Evolutionary conservation across 1,284 basidiomycete genomes (phyloP).

Genomic region (Kalmanozyma brasiliensis): DNA sequence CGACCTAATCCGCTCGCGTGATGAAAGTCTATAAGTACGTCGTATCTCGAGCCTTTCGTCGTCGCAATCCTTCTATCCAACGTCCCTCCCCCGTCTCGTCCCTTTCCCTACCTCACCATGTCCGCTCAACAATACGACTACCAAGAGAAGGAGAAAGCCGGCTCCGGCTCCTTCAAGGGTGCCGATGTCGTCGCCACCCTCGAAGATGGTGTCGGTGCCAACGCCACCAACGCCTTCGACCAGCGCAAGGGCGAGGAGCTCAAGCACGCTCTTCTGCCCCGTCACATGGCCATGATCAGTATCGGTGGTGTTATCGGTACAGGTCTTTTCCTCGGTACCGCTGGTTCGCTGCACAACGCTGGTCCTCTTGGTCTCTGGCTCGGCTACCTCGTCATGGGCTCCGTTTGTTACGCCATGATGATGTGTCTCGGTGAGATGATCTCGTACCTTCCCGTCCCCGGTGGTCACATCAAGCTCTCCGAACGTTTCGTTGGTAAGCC

Average conservation of each 20-base stretch:
- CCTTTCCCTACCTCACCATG: conserved; percentile 16
- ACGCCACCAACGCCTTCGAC: conserved; percentile 36
- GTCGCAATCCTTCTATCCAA: not conserved
- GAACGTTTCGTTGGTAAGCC: conserved; percentile 82
- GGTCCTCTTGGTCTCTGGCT: conserved; percentile 69
- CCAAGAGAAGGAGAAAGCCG: conserved; percentile 42
- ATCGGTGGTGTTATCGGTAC: conserved; percentile 57
- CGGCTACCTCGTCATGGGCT: conserved; percentile 67
- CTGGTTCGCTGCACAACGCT: conserved; percentile 71
- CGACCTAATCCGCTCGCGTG: too few relatives aligned
- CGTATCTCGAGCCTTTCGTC: not conserved
- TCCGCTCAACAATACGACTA: conserved; percentile 25
- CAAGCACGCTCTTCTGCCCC: conserved; percentile 49
- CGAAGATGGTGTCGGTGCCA: conserved; percentile 34
- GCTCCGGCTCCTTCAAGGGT: conserved; percentile 27
- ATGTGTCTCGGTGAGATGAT: conserved; percentile 70
- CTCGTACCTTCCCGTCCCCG: conserved; percentile 73
- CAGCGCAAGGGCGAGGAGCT: conserved; percentile 56
- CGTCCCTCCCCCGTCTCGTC: not conserved
- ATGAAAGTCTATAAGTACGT: not conserved
- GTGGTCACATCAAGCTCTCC: conserved; percentile 82
- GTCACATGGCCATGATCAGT: conserved; percentile 54
- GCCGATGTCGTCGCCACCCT: conserved; percentile 37
- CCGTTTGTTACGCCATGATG: conserved; percentile 63
- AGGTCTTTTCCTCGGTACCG: conserved; percentile 78